phyloP scores from a whole-genome alignment of 78 protist genomes.

The slime mould (Dictyostelium discoideum) region DNA sequence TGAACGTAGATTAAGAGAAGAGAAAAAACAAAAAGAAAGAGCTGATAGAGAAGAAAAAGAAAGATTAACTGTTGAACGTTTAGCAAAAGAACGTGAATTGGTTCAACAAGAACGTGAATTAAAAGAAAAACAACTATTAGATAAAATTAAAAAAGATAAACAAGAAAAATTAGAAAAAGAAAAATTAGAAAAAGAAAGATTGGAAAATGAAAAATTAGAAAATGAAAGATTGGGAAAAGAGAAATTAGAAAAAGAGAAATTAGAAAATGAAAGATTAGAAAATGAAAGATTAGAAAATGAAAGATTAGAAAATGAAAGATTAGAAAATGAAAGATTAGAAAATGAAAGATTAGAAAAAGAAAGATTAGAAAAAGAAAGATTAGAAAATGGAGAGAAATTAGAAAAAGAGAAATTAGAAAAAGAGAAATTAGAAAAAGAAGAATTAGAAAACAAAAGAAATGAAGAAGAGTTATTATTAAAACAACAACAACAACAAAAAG shows the following conservation, averaged over 20 bases:
- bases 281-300: background rate
- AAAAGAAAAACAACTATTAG: background rate
- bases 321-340: background rate
- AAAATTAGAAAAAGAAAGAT: background rate
- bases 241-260: background rate
- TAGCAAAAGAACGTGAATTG: background rate
- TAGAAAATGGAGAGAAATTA: background rate
- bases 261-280: background rate
- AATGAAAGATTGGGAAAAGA: background rate
- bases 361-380: background rate
- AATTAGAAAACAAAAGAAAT: background rate
- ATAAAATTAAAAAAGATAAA: slow-evolving; percentile 8
- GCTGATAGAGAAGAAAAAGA: slow-evolving; percentile 18
- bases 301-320: background rate
- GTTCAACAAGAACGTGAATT: background rate
- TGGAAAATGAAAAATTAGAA: background rate
- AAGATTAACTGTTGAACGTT: background rate
- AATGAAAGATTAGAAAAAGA: background rate
- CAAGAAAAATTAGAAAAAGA: background rate
- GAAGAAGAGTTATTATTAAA: background rate
- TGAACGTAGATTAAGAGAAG: slow-evolving; percentile 1
- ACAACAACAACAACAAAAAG: background rate
- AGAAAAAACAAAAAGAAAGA: slow-evolving; percentile 1
- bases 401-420: background rate
- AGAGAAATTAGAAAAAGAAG: background rate